A percentile compares a stretch with the other conserved stretches of the same genome.
These are phyloP conservation scores for Canna indica DNA, from an alignment of 176 grass and related monocot genomes.

Conservation along the genomic window DNA sequence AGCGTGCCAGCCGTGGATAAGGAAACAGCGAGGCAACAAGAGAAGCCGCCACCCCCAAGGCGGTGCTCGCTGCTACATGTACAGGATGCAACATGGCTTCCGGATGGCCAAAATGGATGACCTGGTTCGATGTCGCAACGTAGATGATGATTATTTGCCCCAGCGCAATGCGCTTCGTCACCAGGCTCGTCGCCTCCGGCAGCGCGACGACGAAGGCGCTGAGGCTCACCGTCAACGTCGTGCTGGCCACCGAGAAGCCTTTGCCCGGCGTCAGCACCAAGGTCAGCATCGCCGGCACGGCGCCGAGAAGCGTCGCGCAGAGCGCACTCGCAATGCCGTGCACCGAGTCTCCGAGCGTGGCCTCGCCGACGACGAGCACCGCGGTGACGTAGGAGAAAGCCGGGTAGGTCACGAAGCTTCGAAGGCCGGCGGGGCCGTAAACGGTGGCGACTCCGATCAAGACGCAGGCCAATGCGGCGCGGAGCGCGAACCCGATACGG, in stretches of 20 bases:
- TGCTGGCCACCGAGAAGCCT: slow-evolving; percentile 29
- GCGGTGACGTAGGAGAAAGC: slow-evolving; percentile 72
- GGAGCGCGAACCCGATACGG: slow-evolving; percentile 36
- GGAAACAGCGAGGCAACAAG: slow-evolving; percentile 48
- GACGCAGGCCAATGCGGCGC: slow-evolving; percentile 48
- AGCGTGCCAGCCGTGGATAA: slow-evolving; percentile 42
- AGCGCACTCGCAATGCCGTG: slow-evolving; percentile 30
- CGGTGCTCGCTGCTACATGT: slow-evolving; percentile 60
- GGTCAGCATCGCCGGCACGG: slow-evolving; percentile 41
- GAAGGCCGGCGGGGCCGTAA: slow-evolving; percentile 25
- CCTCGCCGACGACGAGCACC: slow-evolving; percentile 49
- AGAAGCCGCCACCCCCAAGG: slow-evolving; percentile 43
- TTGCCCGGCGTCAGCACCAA: slow-evolving; percentile 42
- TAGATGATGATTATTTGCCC: slow-evolving; percentile 76
- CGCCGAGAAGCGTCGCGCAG: slow-evolving; percentile 56
- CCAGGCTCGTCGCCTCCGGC: slow-evolving; percentile 23
- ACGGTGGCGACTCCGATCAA: slow-evolving; percentile 48
- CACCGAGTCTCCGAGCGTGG: slow-evolving; percentile 44
- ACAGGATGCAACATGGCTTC: slow-evolving; percentile 36
- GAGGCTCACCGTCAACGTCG: slow-evolving; percentile 35
- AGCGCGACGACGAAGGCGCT: slow-evolving; percentile 49
- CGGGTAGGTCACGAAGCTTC: slow-evolving; percentile 44
- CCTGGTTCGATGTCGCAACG: slow-evolving; percentile 34
- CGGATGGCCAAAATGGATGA: background rate
- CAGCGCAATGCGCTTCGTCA: slow-evolving; percentile 68